phyloP scores from a whole-genome alignment of 2,329 filamentous ascomycete species.

The Colletotrichum gigasporum region DNA sequence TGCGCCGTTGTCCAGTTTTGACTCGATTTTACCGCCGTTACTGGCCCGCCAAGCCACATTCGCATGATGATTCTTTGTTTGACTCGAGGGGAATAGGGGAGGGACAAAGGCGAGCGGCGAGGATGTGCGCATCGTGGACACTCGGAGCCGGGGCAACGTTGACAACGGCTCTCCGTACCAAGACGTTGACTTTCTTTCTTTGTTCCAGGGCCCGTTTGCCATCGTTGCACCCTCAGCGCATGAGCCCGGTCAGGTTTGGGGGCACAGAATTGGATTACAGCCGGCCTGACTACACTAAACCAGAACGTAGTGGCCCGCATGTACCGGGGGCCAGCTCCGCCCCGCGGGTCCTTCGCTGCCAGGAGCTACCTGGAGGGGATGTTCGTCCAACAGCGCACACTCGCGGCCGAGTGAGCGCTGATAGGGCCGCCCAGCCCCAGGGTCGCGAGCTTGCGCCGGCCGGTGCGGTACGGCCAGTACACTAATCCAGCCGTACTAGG shows the following conservation, averaged over 20 bases:
- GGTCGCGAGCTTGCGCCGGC: no score
- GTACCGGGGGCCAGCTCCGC: background rate
- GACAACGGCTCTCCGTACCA: background rate
- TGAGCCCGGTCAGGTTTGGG: background rate
- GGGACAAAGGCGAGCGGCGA: background rate
- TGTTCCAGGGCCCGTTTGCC: background rate
- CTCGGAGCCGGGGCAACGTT: background rate
- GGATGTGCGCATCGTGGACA: background rate
- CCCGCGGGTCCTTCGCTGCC: conserved; percentile 10
- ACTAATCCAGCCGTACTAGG: background rate
- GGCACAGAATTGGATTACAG: background rate
- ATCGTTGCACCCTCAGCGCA: background rate
- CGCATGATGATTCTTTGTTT: background rate
- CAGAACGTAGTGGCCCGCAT: background rate
- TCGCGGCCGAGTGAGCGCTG: background rate
- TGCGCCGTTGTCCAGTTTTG: background rate
- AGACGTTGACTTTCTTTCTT: background rate
- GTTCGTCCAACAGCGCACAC: background rate
- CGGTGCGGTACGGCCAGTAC: background rate
- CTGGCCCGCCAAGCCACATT: background rate
- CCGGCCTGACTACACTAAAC: background rate
- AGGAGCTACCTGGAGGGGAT: background rate
- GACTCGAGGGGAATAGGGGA: background rate
- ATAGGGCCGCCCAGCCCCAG: no score
- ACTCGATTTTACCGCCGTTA: background rate